Conservation (phyloP, 352 stramenopile genomes). For the Globisporangium camurandrum region DNA sequence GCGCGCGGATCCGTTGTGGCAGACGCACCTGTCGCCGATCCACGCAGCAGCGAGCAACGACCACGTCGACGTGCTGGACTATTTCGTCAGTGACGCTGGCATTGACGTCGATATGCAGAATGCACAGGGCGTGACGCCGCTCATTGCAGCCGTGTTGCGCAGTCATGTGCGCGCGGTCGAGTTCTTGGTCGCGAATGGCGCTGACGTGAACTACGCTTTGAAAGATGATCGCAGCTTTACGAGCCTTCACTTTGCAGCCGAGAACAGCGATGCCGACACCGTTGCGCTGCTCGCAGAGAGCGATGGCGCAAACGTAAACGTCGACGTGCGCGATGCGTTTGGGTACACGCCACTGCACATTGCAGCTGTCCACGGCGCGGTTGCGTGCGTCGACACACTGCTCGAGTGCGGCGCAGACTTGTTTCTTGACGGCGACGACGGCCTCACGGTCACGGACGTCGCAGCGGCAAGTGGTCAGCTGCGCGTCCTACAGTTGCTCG, state of each 20-base stretch:
- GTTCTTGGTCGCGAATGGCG: slow-evolving; percentile 13
- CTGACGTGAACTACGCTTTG: slow-evolving; percentile 11
- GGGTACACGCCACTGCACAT: slow-evolving; percentile 22
- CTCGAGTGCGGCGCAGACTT: slow-evolving; percentile 17
- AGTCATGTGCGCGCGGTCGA: slow-evolving; percentile 7
- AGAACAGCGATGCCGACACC: slow-evolving; percentile 21
- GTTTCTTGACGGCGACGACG: slow-evolving; percentile 2
- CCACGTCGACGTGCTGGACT: slow-evolving; percentile 13
- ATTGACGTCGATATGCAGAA: slow-evolving; percentile 12
- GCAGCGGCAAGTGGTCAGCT: slow-evolving; percentile 13
- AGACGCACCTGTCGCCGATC: slow-evolving; percentile 4
- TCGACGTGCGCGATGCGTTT: slow-evolving; percentile 13
- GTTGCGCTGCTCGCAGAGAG: slow-evolving; percentile 16
- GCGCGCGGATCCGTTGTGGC: slow-evolving; percentile 6
- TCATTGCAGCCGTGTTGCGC: slow-evolving; percentile 9
- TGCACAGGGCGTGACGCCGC: slow-evolving; percentile 9
- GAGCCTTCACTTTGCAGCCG: slow-evolving; percentile 20
- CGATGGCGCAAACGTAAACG: slow-evolving; percentile 12
- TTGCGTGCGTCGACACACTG: slow-evolving; percentile 12
- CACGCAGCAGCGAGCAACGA: slow-evolving; percentile 13
- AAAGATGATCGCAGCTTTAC: slow-evolving; percentile 13
- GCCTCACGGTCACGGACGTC: slow-evolving; percentile 11
- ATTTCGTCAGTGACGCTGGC: slow-evolving; percentile 5
- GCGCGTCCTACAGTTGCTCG: slow-evolving; percentile 12
- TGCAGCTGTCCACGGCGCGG: slow-evolving; percentile 15